A percentile compares a stretch with the other conserved stretches of the same genome.
Evolutionary conservation across 2,329 filamentous ascomycete genomes (phyloP).

Genomic region (Colletotrichum sp.): DNA sequence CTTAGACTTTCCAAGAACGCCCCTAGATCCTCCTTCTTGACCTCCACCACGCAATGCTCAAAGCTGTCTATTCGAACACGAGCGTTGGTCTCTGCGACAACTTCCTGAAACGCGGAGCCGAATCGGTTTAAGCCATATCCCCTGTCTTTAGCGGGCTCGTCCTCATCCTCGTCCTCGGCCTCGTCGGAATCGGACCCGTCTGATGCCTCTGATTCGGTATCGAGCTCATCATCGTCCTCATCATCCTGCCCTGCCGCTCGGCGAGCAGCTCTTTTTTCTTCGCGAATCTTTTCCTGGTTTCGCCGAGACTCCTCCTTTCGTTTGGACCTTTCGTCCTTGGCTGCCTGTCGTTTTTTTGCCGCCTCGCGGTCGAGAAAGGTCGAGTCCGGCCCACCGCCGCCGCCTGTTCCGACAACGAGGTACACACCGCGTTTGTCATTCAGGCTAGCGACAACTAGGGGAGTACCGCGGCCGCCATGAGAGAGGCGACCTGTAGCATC

Average conservation of each 20-base stretch:
- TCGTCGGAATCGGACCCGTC: slow-evolving; percentile 50
- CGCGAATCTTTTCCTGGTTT: slow-evolving; percentile 63
- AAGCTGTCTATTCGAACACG: slow-evolving; percentile 94
- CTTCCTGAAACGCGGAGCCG: slow-evolving; percentile 93
- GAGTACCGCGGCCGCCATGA: slow-evolving; percentile 75
- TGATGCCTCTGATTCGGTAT: slow-evolving; percentile 43
- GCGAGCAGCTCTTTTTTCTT: slow-evolving; percentile 66
- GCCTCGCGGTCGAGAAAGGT: slow-evolving; percentile 72
- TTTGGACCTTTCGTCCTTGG: slow-evolving; percentile 67
- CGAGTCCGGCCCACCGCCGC: slow-evolving; percentile 78
- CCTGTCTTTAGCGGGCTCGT: slow-evolving; percentile 60
- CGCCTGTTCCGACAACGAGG: slow-evolving; percentile 90
- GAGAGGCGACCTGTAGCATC: slow-evolving; percentile 73
- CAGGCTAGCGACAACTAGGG: slow-evolving; percentile 87
- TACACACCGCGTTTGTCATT: slow-evolving; percentile 90
- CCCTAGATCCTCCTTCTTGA: slow-evolving; percentile 92
- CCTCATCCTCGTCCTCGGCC: slow-evolving; percentile 64
- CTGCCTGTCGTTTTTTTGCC: slow-evolving; percentile 66
- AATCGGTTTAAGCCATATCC: slow-evolving; percentile 87
- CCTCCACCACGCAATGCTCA: slow-evolving; percentile 95
- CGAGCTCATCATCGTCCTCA: slow-evolving; percentile 55
- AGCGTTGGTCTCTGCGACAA: slow-evolving; percentile 88
- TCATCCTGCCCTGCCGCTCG: slow-evolving; percentile 50
- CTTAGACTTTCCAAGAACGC: slow-evolving; percentile 92
- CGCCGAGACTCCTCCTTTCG: slow-evolving; percentile 63